Base-by-base conservation (phyloP, 768 basidiomycete species). In the Lactarius trivialis region DNA sequence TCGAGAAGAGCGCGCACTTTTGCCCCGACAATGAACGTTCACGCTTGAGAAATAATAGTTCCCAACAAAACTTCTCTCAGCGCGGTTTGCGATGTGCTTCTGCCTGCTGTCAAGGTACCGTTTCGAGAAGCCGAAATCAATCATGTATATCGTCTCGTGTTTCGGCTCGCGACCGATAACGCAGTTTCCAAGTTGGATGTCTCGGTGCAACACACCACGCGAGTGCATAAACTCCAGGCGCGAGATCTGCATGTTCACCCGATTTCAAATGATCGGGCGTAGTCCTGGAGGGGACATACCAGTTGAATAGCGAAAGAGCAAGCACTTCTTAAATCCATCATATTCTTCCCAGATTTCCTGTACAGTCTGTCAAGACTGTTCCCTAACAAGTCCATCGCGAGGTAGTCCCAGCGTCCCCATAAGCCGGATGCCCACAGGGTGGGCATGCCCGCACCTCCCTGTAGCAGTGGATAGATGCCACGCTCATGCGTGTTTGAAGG, bases 31-130 rank as follows among this genome's bases (percentile, higher is more conserved):
- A 71, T 91, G 89, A 12, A 91, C 89, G 43, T 80, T 82, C 4
- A 91, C 81, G 12, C 89, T 86, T 52, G 82, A 85, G 70, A 91
- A 91, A 87, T 88, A 91, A 70, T 90, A 91, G 70, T 91, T 91
- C 28, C 89, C 89, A 56, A 91, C 83, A 65, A 91, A 91, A 68
- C 89, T 85, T 45, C 84, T 85, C 33, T 73, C 74, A 56, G 79
- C 83, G 67, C 83, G 85, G 60, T 90, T 85, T 19, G 83, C 82
- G 60, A 91, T 88, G 68, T 91, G 89, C n/a, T 80, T 79, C 48
- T 73, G 78, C 3, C 71, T 65, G 24, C 80, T 79, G 72, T 91
- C 86, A 65, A 90, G 83, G 65, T 88, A 91, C 34, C 79, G 80
- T 69, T 90, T 91, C 19, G 88, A 88, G 71, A 91, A 91, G 15